Evolutionary conservation across 345 rosid species (phyloP).

Genomic region (Eucalyptus tenuipes): DNA sequence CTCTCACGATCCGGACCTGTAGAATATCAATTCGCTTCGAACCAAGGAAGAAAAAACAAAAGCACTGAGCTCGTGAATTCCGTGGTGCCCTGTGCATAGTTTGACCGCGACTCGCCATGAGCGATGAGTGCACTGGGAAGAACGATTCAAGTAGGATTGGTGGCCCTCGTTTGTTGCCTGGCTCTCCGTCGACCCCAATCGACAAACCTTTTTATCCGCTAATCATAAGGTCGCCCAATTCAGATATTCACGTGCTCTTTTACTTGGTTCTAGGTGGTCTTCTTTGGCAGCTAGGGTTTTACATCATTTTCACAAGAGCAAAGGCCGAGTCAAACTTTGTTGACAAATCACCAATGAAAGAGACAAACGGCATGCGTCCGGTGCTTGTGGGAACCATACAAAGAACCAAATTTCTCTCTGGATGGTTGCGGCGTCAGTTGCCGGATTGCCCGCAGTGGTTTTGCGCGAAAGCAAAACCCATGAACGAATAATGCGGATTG

Average conservation of each 20-base stretch:
- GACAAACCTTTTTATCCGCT: neutral
- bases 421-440: too few species aligned
- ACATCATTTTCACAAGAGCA: neutral
- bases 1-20: neutral
- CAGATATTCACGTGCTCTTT: neutral
- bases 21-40: neutral
- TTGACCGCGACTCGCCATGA: neutral
- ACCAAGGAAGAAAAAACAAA: neutral
- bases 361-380: neutral
- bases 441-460: too few species aligned
- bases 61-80: neutral
- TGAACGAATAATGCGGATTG: constrained; percentile 12
- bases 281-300: neutral
- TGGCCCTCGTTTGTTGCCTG: neutral
- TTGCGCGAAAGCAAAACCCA: too few species aligned
- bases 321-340: neutral
- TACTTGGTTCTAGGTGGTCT: neutral
- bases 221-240: neutral
- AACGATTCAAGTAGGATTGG: neutral
- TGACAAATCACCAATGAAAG: neutral
- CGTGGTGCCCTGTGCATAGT: neutral
- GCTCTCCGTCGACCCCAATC: neutral
- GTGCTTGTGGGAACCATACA: neutral
- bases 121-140: neutral
- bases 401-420: too few species aligned